A percentile compares a stretch with the other conserved stretches of the same genome.
These are phyloP conservation scores for Lithospermum erythrorhizon DNA, from an alignment of 257 asterid species.

Conservation along the genomic window DNA sequence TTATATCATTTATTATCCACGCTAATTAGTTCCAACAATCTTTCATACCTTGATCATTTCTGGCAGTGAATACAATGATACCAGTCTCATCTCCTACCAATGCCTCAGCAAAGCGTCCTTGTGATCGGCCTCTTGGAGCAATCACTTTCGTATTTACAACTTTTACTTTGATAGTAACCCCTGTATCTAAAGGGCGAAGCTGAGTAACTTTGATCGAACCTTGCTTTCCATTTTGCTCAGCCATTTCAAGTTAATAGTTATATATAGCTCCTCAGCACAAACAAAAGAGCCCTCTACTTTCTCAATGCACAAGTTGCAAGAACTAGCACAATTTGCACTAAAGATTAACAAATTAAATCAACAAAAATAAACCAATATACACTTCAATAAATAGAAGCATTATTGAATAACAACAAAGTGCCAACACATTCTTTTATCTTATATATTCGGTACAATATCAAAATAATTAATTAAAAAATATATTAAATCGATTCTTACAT, in stretches of 20 bases:
- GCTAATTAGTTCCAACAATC: background rate
- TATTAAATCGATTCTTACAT: background rate
- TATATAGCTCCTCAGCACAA: no score
- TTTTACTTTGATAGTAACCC: conserved; percentile 29
- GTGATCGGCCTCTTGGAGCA: conserved; percentile 19
- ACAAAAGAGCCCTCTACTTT: background rate
- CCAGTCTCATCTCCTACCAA: conserved; percentile 41
- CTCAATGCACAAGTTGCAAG: background rate
- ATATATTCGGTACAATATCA: no score
- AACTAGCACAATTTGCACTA: background rate
- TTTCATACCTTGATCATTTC: conserved; percentile 32
- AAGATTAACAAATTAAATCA: no score
- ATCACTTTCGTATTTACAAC: conserved; percentile 23
- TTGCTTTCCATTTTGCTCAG: conserved; percentile 56
- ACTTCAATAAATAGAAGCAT: no score
- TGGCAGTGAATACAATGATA: conserved; percentile 29
- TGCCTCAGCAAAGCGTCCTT: conserved; percentile 24
- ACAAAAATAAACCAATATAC: background rate
- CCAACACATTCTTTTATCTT: background rate
- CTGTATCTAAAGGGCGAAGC: conserved; percentile 47
- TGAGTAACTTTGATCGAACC: conserved; percentile 62
- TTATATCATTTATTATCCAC: no score
- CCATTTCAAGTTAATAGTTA: conserved; percentile 29
- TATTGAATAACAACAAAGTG: background rate
- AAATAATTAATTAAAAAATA: no score